Percentiles rank a stretch among this genome's conserved stretches.
phyloP scores from a whole-genome alignment of 2,329 filamentous ascomycete genomes.

The Neobulgaria alba region DNA sequence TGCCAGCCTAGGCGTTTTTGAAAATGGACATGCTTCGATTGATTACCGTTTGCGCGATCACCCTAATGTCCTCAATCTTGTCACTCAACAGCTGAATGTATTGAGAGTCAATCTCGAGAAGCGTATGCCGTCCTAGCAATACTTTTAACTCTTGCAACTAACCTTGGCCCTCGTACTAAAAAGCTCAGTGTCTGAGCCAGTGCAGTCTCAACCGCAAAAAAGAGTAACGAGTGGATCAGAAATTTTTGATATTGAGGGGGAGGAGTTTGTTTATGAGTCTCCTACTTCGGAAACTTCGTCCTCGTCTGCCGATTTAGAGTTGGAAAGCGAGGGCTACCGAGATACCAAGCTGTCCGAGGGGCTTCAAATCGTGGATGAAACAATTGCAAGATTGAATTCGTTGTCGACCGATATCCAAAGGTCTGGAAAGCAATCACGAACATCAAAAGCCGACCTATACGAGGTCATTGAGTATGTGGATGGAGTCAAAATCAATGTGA shows the following conservation, averaged over 20 bases:
- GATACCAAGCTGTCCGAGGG: conserved; percentile 2
- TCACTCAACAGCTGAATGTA: conserved; percentile 1
- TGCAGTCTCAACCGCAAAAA: too few relatives aligned
- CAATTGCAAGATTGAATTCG: conserved; percentile 4
- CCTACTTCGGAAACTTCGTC: conserved; percentile 1
- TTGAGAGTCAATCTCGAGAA: conserved; percentile 1
- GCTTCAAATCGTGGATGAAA: conserved; percentile 3
- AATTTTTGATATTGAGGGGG: too few relatives aligned
- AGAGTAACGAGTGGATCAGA: too few relatives aligned
- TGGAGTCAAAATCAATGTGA: conserved; percentile 5
- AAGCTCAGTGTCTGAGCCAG: too few relatives aligned
- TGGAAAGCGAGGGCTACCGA: conserved; percentile 1
- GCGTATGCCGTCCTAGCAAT: background rate
- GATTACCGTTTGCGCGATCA: conserved; percentile 3
- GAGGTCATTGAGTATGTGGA: conserved; percentile 4
- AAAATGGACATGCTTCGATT: conserved; percentile 1
- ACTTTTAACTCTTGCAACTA: too few relatives aligned
- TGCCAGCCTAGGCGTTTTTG: background rate
- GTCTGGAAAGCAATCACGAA: conserved; percentile 3
- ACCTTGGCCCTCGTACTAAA: too few relatives aligned
- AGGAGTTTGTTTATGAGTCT: conserved; percentile 1
- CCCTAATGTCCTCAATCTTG: too few relatives aligned
- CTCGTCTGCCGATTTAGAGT: conserved; percentile 1
- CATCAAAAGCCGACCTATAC: conserved; percentile 3
- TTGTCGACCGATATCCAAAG: conserved; percentile 2